Evolutionary conservation across 768 basidiomycete genomes (phyloP), one percentile per base, ranked within the genome.

Genomic region (Sarcomyxa edulis): DNA sequence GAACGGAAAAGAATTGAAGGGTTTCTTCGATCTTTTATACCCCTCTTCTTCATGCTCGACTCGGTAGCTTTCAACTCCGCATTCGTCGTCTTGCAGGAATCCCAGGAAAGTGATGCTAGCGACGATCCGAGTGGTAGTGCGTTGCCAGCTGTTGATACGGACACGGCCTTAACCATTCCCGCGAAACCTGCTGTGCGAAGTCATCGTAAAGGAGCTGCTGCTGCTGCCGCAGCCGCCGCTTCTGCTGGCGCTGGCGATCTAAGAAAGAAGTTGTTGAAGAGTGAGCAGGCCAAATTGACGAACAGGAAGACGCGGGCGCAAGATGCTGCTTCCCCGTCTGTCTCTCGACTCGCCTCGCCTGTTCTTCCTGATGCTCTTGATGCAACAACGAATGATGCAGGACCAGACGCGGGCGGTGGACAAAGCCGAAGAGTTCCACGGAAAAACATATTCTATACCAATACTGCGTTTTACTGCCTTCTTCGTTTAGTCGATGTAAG

Each of bases 401-500:
- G n/a, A 21, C 22, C n/a, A 7, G 41, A 37, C 11, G 41, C 40
- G 6, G 25, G 19, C 11, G 18, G 26, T 15, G 40, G 40, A 29
- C 8, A 31, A 31, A 30, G n/a, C n/a, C n/a, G n/a, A n/a, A n/a
- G 58, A 14, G 43, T 47, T 0, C 56, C 60, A 1, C 56, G 76
- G 40, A 70, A 72, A 35, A 71, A 74, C 32, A 72, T 79, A 24
- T 92, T 97, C 62, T 97, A 90, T 61, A 80, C 82, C 43, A 97
- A 96, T 61, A 91, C 88, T 14, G 71, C 80, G 16, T 90, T 90
- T 53, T 99, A 97, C 65, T 76, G 78, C 7, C 62, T 97, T 16
- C 61, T 98, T 50, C 78, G 95, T 23, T 65, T 94, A 34, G 58
- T 97, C 28, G 86, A 97, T 80, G 95, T 92, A 42, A 33, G 81